Evolutionary conservation across 257 asterid species (phyloP).

Genomic region (Forsythia suspensa): DNA sequence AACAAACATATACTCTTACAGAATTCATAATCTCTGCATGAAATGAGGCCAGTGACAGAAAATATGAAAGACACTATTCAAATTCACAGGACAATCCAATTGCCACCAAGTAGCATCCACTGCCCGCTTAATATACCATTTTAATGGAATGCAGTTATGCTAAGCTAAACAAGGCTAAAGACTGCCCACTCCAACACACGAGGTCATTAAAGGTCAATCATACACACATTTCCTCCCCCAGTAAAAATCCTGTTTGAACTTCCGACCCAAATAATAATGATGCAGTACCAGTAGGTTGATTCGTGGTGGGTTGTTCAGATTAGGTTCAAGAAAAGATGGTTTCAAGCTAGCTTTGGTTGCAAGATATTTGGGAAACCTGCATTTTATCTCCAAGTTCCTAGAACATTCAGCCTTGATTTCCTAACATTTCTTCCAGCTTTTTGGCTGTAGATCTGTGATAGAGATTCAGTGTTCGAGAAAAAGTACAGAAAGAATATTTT

Average conservation of each 20-base stretch:
- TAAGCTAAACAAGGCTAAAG: not conserved
- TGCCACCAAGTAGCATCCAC: not conserved
- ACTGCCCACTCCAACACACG: not conserved
- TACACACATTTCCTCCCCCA: not conserved
- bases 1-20: not conserved
- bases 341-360: not conserved
- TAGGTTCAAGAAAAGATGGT: not conserved
- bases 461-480: not conserved
- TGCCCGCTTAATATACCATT: not conserved
- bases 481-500: not conserved
- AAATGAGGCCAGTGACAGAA: constrained; percentile 3
- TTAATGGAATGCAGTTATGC: not conserved
- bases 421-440: no score
- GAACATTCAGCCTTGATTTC: no score
- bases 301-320: not conserved
- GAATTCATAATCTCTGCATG: not conserved
- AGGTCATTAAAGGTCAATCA: not conserved
- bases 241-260: not conserved
- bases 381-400: not conserved
- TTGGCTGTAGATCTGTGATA: not conserved
- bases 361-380: not conserved
- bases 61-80: not conserved
- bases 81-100: not conserved
- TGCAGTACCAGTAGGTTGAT: not conserved
- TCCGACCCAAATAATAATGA: not conserved